phyloP scores from a whole-genome alignment of 176 grass and related monocot species.

The Lolium perenne region DNA sequence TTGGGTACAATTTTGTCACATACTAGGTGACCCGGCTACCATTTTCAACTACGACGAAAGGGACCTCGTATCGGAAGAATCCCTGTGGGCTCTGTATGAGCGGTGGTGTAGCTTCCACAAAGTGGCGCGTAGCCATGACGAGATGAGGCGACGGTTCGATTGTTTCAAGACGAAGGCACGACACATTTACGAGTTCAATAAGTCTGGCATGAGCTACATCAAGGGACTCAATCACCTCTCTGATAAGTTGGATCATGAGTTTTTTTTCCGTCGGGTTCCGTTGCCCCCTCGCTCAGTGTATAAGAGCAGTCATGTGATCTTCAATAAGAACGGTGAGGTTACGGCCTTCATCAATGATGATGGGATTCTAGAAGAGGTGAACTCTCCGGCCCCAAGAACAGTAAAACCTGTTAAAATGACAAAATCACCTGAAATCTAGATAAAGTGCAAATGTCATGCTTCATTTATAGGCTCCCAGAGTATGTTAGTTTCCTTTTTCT shows the following conservation, averaged over 20 bases:
- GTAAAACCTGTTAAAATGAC: background rate
- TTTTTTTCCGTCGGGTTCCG: background rate
- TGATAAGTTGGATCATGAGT: slow-evolving; percentile 25
- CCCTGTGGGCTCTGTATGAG: slow-evolving; percentile 26
- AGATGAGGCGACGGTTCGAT: slow-evolving; percentile 38
- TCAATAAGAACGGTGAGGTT: background rate
- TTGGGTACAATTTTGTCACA: too few species aligned
- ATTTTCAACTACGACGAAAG: slow-evolving; percentile 9
- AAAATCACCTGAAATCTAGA: background rate
- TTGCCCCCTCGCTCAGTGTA: background rate
- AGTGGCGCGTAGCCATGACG: background rate
- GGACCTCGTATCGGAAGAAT: slow-evolving; percentile 34
- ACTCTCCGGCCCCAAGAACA: background rate
- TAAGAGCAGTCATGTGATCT: background rate
- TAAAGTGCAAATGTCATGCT: background rate
- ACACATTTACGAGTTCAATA: too few species aligned
- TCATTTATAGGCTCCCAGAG: background rate
- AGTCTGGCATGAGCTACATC: too few species aligned
- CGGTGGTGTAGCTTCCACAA: slow-evolving; percentile 15
- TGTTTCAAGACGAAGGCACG: slow-evolving; percentile 34
- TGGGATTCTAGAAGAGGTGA: background rate
- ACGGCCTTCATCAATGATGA: background rate
- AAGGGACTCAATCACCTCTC: background rate
- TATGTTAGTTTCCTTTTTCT: background rate
- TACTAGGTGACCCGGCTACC: background rate